phyloP scores from a whole-genome alignment of 768 basidiomycete genomes.

The Kockovaella imperatae region DNA sequence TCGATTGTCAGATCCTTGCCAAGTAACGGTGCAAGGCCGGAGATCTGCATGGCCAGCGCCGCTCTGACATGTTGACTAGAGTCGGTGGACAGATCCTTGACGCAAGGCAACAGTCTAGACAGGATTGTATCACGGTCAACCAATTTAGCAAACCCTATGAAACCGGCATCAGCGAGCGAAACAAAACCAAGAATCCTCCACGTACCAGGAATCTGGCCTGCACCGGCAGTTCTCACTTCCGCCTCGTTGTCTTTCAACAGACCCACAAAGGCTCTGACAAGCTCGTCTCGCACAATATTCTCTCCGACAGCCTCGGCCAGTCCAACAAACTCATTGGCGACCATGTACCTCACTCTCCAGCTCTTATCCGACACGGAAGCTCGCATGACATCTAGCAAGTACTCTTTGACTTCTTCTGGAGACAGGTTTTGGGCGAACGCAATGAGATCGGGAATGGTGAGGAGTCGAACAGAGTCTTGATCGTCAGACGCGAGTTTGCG shows the following conservation, averaged over 20 bases:
- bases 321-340: conserved; percentile 87
- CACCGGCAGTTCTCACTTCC: conserved; percentile 91
- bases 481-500: conserved; percentile 89
- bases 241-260: conserved; percentile 97
- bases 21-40: conserved; percentile 86
- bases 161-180: not conserved
- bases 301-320: conserved; percentile 83
- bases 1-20: conserved; percentile 91
- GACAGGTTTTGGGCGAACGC: conserved; percentile 76
- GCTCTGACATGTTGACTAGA: conserved; percentile 94
- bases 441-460: conserved; percentile 94
- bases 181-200: not conserved
- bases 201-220: conserved; percentile 90
- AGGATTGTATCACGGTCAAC: conserved; percentile 91
- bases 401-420: conserved; percentile 82
- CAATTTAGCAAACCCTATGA: conserved; percentile 80
- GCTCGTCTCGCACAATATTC: conserved; percentile 85
- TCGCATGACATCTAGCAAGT: conserved; percentile 78
- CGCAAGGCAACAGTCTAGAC: conserved; percentile 85
- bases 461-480: conserved; percentile 90
- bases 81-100: conserved; percentile 87
- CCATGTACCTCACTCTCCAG: conserved; percentile 99
- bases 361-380: conserved; percentile 88
- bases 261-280: conserved; percentile 85
- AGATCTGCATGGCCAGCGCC: conserved; percentile 90